These are phyloP conservation scores for Cordyceps farinosa DNA, from an alignment of 2,329 filamentous ascomycete species.

Conservation along the genomic window DNA sequence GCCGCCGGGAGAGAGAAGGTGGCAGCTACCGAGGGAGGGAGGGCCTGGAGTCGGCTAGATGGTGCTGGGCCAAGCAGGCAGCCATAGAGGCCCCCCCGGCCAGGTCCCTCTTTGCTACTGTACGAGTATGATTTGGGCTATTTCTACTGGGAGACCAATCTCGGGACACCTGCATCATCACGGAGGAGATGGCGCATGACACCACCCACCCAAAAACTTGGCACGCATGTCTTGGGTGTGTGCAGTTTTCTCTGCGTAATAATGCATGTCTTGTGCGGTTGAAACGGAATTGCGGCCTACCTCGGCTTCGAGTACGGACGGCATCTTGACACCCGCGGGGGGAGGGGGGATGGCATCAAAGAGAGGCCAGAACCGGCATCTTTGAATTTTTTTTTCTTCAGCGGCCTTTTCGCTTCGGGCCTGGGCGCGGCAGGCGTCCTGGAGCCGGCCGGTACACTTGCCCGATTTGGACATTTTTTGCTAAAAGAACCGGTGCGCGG, in stretches of 20 bases:
- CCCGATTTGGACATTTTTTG: conserved; percentile 11
- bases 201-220: conserved; percentile 5
- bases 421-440: background rate
- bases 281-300: background rate
- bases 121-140: background rate
- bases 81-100: too few relatives aligned
- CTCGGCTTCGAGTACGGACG: background rate
- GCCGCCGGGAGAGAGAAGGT: background rate
- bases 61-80: background rate
- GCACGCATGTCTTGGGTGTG: conserved; percentile 3
- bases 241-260: background rate
- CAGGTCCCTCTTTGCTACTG: background rate
- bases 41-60: background rate
- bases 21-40: background rate
- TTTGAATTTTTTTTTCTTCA: background rate
- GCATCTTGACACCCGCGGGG: too few relatives aligned
- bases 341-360: too few relatives aligned
- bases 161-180: conserved; percentile 1
- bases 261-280: background rate
- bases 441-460: conserved; percentile 14
- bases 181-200: conserved; percentile 2
- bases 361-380: too few relatives aligned
- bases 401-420: background rate
- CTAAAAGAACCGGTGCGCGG: background rate
- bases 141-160: background rate